These are phyloP conservation scores for Chlorella ohadii DNA, from an alignment of 139 green algal genomes.

Conservation along the genomic window DNA sequence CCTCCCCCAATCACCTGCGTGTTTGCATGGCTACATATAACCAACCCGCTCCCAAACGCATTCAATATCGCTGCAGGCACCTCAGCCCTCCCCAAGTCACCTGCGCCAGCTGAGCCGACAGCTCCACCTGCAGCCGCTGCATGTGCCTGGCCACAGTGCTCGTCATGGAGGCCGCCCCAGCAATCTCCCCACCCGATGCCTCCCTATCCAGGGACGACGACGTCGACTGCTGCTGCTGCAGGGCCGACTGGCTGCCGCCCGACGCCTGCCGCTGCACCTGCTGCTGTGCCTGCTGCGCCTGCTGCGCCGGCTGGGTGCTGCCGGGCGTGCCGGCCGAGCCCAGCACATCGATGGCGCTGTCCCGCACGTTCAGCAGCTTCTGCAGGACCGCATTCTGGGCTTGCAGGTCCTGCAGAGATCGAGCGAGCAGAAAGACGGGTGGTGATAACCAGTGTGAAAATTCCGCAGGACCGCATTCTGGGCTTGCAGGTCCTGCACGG, in stretches of 20 bases:
- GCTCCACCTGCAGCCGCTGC: slow-evolving; percentile 4
- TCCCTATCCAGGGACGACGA: not conserved
- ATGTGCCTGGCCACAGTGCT: not conserved
- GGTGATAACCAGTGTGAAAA: too few relatives aligned
- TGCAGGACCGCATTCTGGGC: slow-evolving; percentile 7
- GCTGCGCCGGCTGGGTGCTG: not conserved
- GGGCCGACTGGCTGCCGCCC: not conserved
- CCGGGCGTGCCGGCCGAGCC: not conserved
- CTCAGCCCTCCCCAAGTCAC: too few relatives aligned
- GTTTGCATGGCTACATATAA: too few relatives aligned
- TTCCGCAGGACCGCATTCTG: too few relatives aligned
- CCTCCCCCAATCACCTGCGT: too few relatives aligned
- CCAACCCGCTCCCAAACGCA: too few relatives aligned
- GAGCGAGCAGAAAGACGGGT: too few relatives aligned
- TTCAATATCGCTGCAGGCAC: too few relatives aligned
- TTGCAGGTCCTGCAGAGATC: not conserved
- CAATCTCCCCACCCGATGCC: too few relatives aligned
- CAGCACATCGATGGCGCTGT: not conserved
- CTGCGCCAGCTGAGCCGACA: slow-evolving; percentile 13
- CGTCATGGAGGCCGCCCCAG: not conserved
- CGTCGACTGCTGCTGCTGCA: not conserved
- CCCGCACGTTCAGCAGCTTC: slow-evolving; percentile 13
- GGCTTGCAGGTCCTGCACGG: too few relatives aligned
- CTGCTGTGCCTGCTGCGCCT: not conserved
- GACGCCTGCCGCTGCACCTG: not conserved